A percentile compares a stretch with the other conserved stretches of the same genome.
phyloP scores from a whole-genome alignment of 495 filamentous ascomycete genomes.

The Filosporella fistucella region DNA sequence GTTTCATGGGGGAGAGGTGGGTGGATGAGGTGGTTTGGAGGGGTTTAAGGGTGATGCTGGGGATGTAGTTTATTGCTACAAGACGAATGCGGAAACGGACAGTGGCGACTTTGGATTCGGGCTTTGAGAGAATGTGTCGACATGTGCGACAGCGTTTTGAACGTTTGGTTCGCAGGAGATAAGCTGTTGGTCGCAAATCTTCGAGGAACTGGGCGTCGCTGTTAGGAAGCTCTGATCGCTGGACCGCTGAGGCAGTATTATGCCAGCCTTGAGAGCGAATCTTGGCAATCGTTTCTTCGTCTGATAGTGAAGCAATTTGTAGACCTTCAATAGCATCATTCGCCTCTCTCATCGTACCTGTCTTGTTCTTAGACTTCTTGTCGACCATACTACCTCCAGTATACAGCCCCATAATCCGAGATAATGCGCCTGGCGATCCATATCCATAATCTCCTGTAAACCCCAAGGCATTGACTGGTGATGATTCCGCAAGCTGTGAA shows the following conservation, averaged over 20 bases:
- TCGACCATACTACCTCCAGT: conserved; percentile 54
- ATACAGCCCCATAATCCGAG: conserved; percentile 89
- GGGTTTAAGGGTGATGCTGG: conserved; percentile 66
- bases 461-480: conserved; percentile 46
- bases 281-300: conserved; percentile 39
- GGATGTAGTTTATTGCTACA: conserved; percentile 85
- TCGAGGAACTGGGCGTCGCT: conserved; percentile 31
- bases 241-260: conserved; percentile 43
- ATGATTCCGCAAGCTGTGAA: conserved; percentile 59
- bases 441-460: conserved; percentile 59
- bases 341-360: conserved; percentile 74
- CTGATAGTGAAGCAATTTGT: conserved; percentile 43
- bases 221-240: conserved; percentile 36
- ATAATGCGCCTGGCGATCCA: conserved; percentile 71
- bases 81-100: conserved; percentile 87
- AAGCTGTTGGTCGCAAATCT: conserved; percentile 72
- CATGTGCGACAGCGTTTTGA: conserved; percentile 89
- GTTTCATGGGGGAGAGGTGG: conserved; percentile 57
- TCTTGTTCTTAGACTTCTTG: conserved; percentile 65
- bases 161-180: conserved; percentile 82
- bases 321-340: conserved; percentile 65
- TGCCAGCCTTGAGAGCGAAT: conserved; percentile 37
- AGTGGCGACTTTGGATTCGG: conserved; percentile 81
- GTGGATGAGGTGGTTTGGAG: conserved; percentile 40
- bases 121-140: conserved; percentile 91